Evolutionary conservation across 2,329 filamentous ascomycete species (phyloP).

Genomic region (Colletotrichum higginsianum): DNA sequence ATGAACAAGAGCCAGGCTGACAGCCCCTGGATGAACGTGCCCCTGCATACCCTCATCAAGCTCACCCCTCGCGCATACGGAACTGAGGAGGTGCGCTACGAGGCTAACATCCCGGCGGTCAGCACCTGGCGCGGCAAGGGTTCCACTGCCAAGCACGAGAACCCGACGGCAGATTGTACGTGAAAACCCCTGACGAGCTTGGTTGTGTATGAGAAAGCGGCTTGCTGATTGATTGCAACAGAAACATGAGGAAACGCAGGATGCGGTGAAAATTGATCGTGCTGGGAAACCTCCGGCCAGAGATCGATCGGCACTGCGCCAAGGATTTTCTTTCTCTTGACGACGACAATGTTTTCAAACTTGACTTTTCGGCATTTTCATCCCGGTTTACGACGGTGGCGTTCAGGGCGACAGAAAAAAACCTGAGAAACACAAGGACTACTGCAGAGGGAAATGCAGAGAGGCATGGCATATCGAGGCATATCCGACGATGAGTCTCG

Average conservation of each 20-base stretch:
- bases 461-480: conserved; percentile 16
- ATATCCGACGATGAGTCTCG: conserved; percentile 21
- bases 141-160: conserved; percentile 89
- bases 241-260: conserved; percentile 1
- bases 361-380: conserved; percentile 24
- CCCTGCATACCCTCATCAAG: conserved; percentile 96
- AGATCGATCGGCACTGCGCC: not conserved
- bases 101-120: conserved; percentile 94
- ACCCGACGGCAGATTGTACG: conserved; percentile 59
- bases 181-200: conserved; percentile 3
- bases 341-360: conserved; percentile 23
- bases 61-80: conserved; percentile 94
- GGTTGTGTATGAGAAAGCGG: not conserved
- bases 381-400: conserved; percentile 26
- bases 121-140: conserved; percentile 97
- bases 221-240: conserved; percentile 21
- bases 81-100: conserved; percentile 89
- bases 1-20: conserved; percentile 96
- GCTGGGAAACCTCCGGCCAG: not conserved
- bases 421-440: conserved; percentile 10
- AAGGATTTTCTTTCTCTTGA: conserved; percentile 34
- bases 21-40: conserved; percentile 99
- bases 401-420: conserved; percentile 30
- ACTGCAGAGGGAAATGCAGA: conserved; percentile 27
- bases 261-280: not conserved